Conservation (phyloP, 306 rosid genomes). For the Glycine tomentella region DNA sequence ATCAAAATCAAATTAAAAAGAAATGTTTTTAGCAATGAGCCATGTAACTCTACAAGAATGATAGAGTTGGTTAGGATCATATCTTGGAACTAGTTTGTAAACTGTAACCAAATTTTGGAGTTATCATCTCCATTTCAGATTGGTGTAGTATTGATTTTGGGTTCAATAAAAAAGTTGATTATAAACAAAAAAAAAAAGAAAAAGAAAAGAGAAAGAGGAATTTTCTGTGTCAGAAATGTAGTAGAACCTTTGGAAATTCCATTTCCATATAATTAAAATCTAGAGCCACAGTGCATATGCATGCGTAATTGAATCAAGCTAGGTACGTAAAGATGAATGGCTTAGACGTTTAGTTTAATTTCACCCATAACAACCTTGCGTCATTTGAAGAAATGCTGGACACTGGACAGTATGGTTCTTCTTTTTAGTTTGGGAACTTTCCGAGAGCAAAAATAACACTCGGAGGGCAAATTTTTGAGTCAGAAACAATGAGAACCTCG, state of each 20-base stretch:
- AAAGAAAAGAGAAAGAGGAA: not conserved
- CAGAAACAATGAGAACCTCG: constrained; percentile 33
- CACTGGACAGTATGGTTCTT: not conserved
- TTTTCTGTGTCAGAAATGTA: not conserved
- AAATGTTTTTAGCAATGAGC: not conserved
- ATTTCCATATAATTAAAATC: too few relatives aligned
- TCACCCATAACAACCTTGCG: not conserved
- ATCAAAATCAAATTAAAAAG: not conserved
- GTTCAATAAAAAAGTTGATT: too few relatives aligned
- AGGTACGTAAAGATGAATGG: too few relatives aligned
- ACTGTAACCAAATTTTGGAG: not conserved
- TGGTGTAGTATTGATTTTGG: not conserved
- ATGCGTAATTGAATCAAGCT: not conserved
- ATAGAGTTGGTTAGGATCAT: not conserved
- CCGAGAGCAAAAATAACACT: too few relatives aligned
- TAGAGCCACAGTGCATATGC: not conserved
- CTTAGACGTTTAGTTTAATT: not conserved
- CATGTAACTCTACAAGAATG: not conserved
- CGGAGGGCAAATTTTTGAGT: not conserved
- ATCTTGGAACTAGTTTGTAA: not conserved
- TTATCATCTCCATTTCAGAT: not conserved
- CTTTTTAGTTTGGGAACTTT: not conserved
- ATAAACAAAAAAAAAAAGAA: not conserved
- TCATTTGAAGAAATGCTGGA: not conserved
- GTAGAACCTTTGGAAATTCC: not conserved